Base-by-base conservation (phyloP, 495 filamentous ascomycete species). In the Xylaria telfairii region DNA sequence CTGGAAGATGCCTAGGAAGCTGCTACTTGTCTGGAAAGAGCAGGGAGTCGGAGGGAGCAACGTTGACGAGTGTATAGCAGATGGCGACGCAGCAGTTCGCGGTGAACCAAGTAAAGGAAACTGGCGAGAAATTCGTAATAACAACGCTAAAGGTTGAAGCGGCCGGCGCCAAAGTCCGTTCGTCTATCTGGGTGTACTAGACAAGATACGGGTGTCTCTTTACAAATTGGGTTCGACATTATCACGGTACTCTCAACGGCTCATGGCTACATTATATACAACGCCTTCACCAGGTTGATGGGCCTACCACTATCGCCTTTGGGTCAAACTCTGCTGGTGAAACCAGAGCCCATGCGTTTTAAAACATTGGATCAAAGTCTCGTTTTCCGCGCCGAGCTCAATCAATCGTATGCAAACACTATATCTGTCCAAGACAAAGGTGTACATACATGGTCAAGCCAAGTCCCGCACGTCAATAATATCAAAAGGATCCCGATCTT, bases 401-500 rank as follows among this genome's bases (percentile, higher is more conserved):
- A 19, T 44, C 46, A 24, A 13, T 21, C 26, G 21, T 28, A 49
- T 24, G 47, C 21, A 28, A 17, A 19, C 24, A 13, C 21, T 62
- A 30, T n/a, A 41, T 42, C 32, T 56, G 8, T n/a, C n/a, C n/a
- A n/a, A n/a, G n/a, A n/a, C n/a, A n/a, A n/a, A n/a, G n/a, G n/a
- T n/a, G n/a, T n/a, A n/a, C n/a, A n/a, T n/a, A n/a, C n/a, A n/a
- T n/a, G n/a, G n/a, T 65, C 62, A 74, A 44, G 68, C 73, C 21
- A 77, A 65, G 21, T 64, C 60, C 53, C 70, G 67, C 30, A 81
- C 79, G 62, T 80, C 79, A 71, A 85, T 80, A 26, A 87, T 83
- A 75, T 84, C 80, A 74, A 81, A 88, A 4, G 86, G 86, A 75
- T 99, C 96, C 42, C 87, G 84, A 82, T 99, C 96, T 64, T 81